Evolutionary conservation across 768 basidiomycete species (phyloP), one percentile per base, ranked within the genome.

Genomic region (Leccinum disarticulatum): DNA sequence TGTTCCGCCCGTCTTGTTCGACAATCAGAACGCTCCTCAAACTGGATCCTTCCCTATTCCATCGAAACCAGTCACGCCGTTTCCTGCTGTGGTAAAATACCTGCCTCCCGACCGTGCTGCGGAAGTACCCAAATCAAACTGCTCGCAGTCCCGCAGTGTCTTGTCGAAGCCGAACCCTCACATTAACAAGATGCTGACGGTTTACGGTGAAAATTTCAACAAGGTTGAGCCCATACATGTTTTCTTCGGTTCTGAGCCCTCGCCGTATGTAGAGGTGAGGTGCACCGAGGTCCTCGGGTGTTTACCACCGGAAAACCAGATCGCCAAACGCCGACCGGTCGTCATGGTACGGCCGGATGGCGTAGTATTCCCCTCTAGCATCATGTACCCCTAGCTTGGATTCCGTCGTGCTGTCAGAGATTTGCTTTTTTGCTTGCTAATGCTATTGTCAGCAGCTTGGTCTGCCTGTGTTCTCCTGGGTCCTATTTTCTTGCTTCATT

Each of bases 171-270:
- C 90, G 27, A 90, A 86, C 68, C 87, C 89, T 28, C 87, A 90
- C 66, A 81, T 86, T 36, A 82, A 83, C 27, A 89, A 92, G 77
- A 86, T 91, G 85, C 75, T 94, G 64, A 94, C 91, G 27, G 80
- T 95, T 1, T 91, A 93, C 67, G 93, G 93, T 59, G 91, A 94
- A 76, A 91, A 94, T 76, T 93, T 95, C 73, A 85, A 82, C 69
- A 93, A 93, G 79, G 73, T 82, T 41, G 90, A 93, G 59, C 90
- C 92, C 38, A 80, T 91, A 60, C 84, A 81, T 49, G 85, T 95
- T 55, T 95, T 91, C 81, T 93, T 95, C 66, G 93, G 93, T 46
- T 84, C 87, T 27, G 90, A 92, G 73, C 90, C 88, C 55, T 91
- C 90, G 59, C 88, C 89, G n/a, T 90, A 86, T 70, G 88, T 90